Base-by-base conservation (phyloP, 345 rosid species). In the Orychophragmus violaceus region DNA sequence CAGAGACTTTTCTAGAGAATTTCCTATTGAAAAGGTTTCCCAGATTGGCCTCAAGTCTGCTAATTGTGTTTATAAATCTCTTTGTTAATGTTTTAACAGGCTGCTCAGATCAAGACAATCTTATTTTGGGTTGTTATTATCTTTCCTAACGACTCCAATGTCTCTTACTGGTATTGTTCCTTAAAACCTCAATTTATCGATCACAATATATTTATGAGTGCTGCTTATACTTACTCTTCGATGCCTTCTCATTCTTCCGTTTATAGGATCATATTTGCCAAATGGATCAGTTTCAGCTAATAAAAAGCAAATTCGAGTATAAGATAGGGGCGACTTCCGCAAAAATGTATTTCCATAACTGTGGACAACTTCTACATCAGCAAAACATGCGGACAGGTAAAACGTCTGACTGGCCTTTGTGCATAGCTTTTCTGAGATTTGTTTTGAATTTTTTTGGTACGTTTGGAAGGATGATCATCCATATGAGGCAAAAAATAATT, bases 381-480 rank as follows among this genome's bases (percentile, higher is more conserved):
- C 98, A 91, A 76, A 91, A 91, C 71, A 91, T 91, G 97, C 74
- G 98, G 70, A 91, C 98, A 85, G 96, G 98, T 91, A 65, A 80
- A 50, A 66, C 42, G 18, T n/a, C n/a, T n/a, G n/a, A 21, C 8
- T 41, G 67, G 33, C 68, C 12, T 56, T 21, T 64, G 33, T 68
- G 32, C 44, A 5, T 59, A 60, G 33, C 25, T 59, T 53, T 33
- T 39, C 65, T 44, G 27, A 51, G 29, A 23, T 4, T 24, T 28
- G 1, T 28, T 28, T 28, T 28, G 32, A 1, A 28, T 0, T 28
- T 28, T 30, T 30, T 30, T 17, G 35, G 3, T 28, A 16, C 21
- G 13, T 56, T 56, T 55, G 16, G 21, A 8, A 44, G 55, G 29
- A 45, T 55, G 50, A 1, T 4, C 48, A 58, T 22, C 57, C 17